These are phyloP conservation scores for Cadophora luteo-olivacea DNA, from an alignment of 2,329 filamentous ascomycete species.

Conservation along the genomic window DNA sequence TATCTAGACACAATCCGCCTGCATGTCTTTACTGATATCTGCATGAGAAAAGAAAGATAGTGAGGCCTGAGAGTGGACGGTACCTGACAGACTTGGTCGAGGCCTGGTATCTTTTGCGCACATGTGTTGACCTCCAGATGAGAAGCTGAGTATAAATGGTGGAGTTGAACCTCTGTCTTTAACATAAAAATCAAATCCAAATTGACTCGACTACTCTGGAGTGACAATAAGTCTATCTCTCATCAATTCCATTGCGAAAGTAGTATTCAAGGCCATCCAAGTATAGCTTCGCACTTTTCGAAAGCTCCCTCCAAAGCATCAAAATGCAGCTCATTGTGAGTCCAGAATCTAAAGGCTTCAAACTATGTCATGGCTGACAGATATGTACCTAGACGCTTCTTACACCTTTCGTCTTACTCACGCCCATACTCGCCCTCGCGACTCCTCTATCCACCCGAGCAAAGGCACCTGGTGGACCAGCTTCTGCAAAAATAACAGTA, in stretches of 20 bases:
- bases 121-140: not conserved
- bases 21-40: not conserved
- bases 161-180: not conserved
- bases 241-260: not conserved
- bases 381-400: not conserved
- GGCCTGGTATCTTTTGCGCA: not conserved
- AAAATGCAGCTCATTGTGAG: not conserved
- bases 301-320: not conserved
- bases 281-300: too few relatives aligned
- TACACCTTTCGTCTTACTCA: not conserved
- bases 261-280: too few relatives aligned
- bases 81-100: not conserved
- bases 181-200: not conserved
- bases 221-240: not conserved
- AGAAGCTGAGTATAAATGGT: not conserved
- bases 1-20: not conserved
- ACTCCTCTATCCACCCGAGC: not conserved
- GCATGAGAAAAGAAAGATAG: not conserved
- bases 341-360: not conserved
- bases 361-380: not conserved
- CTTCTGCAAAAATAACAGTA: not conserved
- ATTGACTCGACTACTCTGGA: not conserved
- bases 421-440: not conserved
- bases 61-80: not conserved
- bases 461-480: constrained; percentile 4